Conservation (phyloP, 139 green algal genomes). For the Zygnema circumcarinatum region DNA sequence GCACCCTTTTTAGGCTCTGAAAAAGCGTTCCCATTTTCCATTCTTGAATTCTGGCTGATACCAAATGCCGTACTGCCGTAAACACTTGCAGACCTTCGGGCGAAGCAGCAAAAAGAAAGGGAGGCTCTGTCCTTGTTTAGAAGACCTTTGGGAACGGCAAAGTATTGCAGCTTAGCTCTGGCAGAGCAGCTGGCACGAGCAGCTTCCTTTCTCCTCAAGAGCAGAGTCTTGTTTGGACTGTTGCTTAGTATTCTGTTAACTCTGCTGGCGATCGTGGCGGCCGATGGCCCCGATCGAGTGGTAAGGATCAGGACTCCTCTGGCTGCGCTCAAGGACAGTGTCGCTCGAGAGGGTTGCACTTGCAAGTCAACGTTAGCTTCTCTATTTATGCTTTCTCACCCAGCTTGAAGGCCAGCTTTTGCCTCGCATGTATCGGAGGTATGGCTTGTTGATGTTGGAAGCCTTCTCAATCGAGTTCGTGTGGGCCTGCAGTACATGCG, state of each 20-base stretch:
- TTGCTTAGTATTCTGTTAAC: not conserved
- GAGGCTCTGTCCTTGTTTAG: slow-evolving; percentile 14
- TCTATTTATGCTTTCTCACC: too few species aligned
- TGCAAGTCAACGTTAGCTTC: too few species aligned
- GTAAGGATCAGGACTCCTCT: not conserved
- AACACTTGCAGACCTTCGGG: slow-evolving; percentile 37
- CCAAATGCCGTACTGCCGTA: too few species aligned
- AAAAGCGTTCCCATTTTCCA: too few species aligned
- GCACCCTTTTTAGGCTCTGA: too few species aligned
- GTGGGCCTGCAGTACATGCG: slow-evolving; percentile 23
- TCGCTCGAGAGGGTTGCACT: too few species aligned
- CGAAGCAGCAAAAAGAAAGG: slow-evolving; percentile 8
- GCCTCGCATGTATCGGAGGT: too few species aligned
- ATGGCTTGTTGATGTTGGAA: too few species aligned
- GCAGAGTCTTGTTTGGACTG: not conserved
- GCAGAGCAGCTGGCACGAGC: slow-evolving; percentile 5
- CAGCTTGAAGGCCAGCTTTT: too few species aligned
- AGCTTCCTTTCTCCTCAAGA: not conserved
- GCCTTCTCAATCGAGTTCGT: not conserved
- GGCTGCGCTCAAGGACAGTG: too few species aligned
- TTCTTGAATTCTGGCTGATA: too few species aligned
- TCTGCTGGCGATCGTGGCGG: not conserved
- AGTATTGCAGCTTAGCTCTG: slow-evolving; percentile 41
- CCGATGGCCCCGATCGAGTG: not conserved
- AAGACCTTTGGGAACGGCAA: slow-evolving; percentile 22